Base-by-base conservation (phyloP, 2,329 filamentous ascomycete species). In the Achaetomium macrosporum region DNA sequence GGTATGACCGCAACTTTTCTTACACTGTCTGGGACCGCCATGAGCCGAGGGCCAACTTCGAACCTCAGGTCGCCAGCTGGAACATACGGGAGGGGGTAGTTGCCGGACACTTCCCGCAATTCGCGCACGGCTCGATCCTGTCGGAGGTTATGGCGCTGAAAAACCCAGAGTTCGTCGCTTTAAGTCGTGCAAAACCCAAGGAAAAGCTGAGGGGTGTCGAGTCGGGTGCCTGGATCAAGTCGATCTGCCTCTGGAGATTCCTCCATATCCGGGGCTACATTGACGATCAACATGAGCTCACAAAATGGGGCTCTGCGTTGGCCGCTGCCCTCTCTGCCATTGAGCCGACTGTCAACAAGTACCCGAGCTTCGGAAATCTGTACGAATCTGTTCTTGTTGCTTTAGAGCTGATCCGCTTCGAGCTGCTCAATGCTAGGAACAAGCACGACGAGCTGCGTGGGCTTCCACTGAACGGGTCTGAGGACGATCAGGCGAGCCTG, bases 241-340 rank as follows among this genome's bases (percentile, higher is more conserved):
- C 81, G 16, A 88, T 96, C 62, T 82, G 85, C 7, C 78, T 92
- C 54, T 96, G 90, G 87, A 83, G 90, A 51, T 93, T 96, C 69
- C 77, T 99, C 19, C 89, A 96, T 65, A 77, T 97, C 45, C 83
- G 91, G 54, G 90, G 86, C 20, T 99, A 96, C 64, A 77, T 95
- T 43, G 82, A 93, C 61, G 77, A 84, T 47, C 76, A 81, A 44
- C 92, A 97, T 69, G 81, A 84, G 55, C 77, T 96, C 56, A 96
- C 91, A 9, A 71, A 75, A 9, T 96, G 90, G 90, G 93, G 92
- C 15, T 83, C 84, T 62, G 88, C 88, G 17, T 75, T 97, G 37
- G 83, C 84, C 30, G 80, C 81, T 30, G 84, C 87, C 3, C 72
- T 95, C 25, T 74, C 83, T 52, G 73, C 77, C 9, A 70, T 91